Evolutionary conservation across 2,329 filamentous ascomycete species (phyloP), one percentile per base, ranked within the genome.

Genomic region (Trichoderma simmonsii): DNA sequence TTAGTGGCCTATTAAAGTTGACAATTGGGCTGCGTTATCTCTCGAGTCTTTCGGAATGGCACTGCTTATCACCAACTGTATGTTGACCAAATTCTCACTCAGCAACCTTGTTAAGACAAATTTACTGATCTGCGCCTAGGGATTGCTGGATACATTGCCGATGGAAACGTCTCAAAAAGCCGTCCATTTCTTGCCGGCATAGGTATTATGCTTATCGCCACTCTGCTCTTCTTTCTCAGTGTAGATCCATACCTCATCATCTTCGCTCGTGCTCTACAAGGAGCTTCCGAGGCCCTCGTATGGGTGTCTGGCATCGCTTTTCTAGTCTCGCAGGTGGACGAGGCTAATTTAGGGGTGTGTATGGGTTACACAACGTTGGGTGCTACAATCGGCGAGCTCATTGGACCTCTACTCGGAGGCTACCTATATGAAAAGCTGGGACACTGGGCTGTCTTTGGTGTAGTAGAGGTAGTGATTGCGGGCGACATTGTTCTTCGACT

Each of bases 271-370:
- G 57, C 39, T 12, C 28, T 72, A 9, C 71, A 72, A n/a, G 71
- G 71, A 28, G 71, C 71, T 15, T 72, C 71, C 18, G 64, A 66
- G 24, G 71, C 63, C 34, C 59, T 72, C 30, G 64, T 72, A 15
- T 72, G 71, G 71, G 71, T 72, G 34, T 72, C 71, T 11, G 64
- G 63, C 6, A 63, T 72, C 36, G 63, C 71, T 8, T 72, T 72
- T 61, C 48, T 72, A 12, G 65, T 69, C 24, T 69, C 71, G 4
- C 71, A 72, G n/a, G 71, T 72, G 6, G 65, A 64, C 48, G 71
- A 72, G 14, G 65, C 57, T 18, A 69, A 72, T 57, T 43, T 72
- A 7, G 71, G 71, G 28, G 43, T 63, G 26, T 69, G 59, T 34
- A 72, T 72, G 65, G 71, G 71, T 34, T 72, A 72, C 26, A 69